A percentile compares a stretch with the other conserved stretches of the same genome.
These are phyloP conservation scores for Vanilla planifolia DNA, from an alignment of 106 monocot species.

Conservation along the genomic window DNA sequence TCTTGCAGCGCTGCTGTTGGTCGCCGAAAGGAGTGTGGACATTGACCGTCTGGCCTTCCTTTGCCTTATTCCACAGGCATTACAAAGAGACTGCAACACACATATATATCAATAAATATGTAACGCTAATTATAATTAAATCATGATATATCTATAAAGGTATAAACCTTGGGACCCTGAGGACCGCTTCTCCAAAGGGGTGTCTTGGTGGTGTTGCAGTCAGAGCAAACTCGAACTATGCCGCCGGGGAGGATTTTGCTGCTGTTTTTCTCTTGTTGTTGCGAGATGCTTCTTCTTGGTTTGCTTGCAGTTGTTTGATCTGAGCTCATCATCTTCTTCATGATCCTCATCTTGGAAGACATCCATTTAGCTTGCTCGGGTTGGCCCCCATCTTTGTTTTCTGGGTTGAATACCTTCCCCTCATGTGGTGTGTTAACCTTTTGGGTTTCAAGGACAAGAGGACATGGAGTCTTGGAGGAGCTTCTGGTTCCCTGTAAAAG, in stretches of 20 bases:
- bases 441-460: slow-evolving; percentile 8
- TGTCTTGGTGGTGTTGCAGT: slow-evolving; percentile 57
- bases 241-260: background rate
- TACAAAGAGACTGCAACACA: slow-evolving; percentile 71
- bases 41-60: slow-evolving; percentile 65
- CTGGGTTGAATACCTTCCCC: background rate
- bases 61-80: slow-evolving; percentile 86
- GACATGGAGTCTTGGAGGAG: background rate
- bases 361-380: slow-evolving; percentile 17
- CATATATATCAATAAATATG: background rate
- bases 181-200: slow-evolving; percentile 64
- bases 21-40: slow-evolving; percentile 30
- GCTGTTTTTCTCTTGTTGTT: background rate
- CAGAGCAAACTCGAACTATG: slow-evolving; percentile 39
- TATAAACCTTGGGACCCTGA: slow-evolving; percentile 46
- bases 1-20: slow-evolving; percentile 4
- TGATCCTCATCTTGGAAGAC: slow-evolving; percentile 32
- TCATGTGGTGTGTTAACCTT: slow-evolving; percentile 3
- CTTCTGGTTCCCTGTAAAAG: slow-evolving; percentile 1
- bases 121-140: too few relatives aligned
- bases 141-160: background rate
- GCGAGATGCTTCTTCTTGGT: slow-evolving; percentile 3
- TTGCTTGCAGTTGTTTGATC: background rate
- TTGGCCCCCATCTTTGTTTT: background rate
- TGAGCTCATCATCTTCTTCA: slow-evolving; percentile 21